Percentiles rank a stretch among this genome's conserved stretches.
These are phyloP conservation scores for Dalbergia oliveri DNA, from an alignment of 306 rosid genomes.

Conservation along the genomic window DNA sequence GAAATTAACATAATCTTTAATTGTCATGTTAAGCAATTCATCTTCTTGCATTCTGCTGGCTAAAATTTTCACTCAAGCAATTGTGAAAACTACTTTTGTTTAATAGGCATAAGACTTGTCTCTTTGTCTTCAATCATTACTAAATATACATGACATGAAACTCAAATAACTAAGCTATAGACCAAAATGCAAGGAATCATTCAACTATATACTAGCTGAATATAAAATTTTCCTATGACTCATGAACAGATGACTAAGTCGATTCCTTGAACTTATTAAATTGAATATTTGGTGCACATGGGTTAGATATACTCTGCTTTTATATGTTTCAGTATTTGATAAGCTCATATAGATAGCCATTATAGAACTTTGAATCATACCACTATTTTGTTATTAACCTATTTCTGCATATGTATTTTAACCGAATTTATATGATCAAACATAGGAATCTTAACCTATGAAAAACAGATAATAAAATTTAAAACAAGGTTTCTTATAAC, in stretches of 20 bases:
- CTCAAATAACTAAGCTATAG: no score
- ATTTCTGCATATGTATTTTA: background rate
- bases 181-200: no score
- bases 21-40: background rate
- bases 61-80: no score
- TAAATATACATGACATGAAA: no score
- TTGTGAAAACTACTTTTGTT: no score
- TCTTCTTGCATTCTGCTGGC: no score
- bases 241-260: background rate
- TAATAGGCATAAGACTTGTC: no score
- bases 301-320: background rate
- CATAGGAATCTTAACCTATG: background rate
- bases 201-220: no score
- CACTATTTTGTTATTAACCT: background rate
- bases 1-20: background rate
- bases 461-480: background rate
- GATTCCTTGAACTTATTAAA: background rate
- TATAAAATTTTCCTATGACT: background rate
- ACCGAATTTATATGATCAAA: background rate
- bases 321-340: background rate
- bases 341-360: background rate
- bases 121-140: no score
- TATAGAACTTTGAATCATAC: background rate
- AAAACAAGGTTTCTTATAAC: background rate
- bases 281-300: background rate